Base-by-base conservation (phyloP, 352 stramenopile species). In the Globisporangium okanoganense region DNA sequence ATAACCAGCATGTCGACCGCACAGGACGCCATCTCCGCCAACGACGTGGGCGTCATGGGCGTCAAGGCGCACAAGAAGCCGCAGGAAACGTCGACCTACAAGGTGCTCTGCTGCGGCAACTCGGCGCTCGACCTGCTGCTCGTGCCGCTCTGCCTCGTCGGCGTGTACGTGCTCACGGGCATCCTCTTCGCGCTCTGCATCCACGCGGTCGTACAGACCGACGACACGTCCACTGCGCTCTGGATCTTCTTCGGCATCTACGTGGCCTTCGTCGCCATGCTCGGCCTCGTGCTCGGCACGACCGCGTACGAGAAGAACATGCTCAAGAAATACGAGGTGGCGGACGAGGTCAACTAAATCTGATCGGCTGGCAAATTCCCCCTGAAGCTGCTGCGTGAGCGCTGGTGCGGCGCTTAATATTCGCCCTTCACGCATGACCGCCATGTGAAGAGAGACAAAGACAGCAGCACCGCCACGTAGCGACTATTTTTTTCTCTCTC, bases 191-290 rank as follows among this genome's bases (percentile, higher is more conserved):
- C 75, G 53, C 78, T 90, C 20, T 90, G 79, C 71, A 84, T 73
- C 43, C 78, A 76, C 56, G 75, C 81, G 12, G 79, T 91, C 55
- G 65, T 91, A n/a, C 79, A 90, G 65, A 91, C 81, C 47, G 78
- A 90, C 49, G 78, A 93, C 64, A 88, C 81, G 35, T 75, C 77
- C 53, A 84, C 83, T n/a, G 77, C 81, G 62, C 72, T 92, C n/a
- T 92, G 83, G 83, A 72, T 76, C 45, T 90, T 92, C 70, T 92
- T 91, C 59, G 79, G 73, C 31, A 68, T 90, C 63, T 92, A 86
- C 62, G 74, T 79, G 18, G 65, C 67, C 50, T 90, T 88, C 67
- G 35, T 90, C 51, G 60, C 62, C 58, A 75, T 90, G 70, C 78
- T 92, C 47, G 69, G 65, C 55, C 67, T 88, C 56, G 78, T 90